Evolutionary conservation across 371 early-diverging fungal genomes (phyloP), one percentile per base, ranked within the genome.

Genomic region (Dichotomocladium elegans): DNA sequence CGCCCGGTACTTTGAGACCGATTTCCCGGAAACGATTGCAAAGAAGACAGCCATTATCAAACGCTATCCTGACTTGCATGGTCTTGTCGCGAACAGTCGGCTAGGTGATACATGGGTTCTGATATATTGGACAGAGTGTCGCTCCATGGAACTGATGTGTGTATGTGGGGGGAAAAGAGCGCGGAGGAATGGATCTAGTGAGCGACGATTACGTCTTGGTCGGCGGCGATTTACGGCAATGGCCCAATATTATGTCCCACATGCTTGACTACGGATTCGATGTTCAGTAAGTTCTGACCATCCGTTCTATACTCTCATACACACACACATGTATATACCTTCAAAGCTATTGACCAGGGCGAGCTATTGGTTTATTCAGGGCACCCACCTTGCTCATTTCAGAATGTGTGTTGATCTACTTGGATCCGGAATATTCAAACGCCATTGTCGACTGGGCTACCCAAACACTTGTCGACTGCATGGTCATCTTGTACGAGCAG

Each of bases 351-450:
- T 7, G 29, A 22, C 35, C n/a, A n/a, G 7, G 7, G 8, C 33
- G 17, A 19, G n/a, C 8, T 3, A 10, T 14, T 21, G 6, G 6
- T 33, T 30, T n/a, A 14, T 34, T 2, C 31, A 90, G 87, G 29
- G 54, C 73, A 3, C 95, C 96, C 0, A 97, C 96, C 0, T 61
- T 97, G 41, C 87, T 93, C 55, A 54, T 97, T 5, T 91, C 96
- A 30, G 98, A 97, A 68, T 96, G 96, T 50, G 94, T 94, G 11
- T 67, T 96, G 45, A 88, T 96, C 9, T 97, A 97, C 68, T 60
- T 96, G 27, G 72, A 81, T 15, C 86, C 91, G 1, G 25, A 52
- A 8, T 76, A 80, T 49, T 80, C 91, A 1, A 80, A 86, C 42
- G 28, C 51, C 7, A 87, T 95, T 28, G 52, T 97, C 3, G 57